Conservation (phyloP, 129 eudicot genomes). For the Helianthus tuberosus region DNA sequence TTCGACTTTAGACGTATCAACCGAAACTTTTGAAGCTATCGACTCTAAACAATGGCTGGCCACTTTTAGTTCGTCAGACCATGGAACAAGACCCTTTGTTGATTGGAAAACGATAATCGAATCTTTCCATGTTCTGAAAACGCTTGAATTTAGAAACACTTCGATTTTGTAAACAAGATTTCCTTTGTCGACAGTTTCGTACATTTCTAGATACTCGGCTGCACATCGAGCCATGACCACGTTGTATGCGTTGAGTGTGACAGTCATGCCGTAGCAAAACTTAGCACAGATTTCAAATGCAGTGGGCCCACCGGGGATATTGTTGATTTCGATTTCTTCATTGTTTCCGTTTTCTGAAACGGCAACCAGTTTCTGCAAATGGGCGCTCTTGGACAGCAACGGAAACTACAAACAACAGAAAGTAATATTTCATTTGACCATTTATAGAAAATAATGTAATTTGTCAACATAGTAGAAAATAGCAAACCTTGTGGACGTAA, state of each 20-base stretch:
- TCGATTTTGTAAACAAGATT: conserved; percentile 81
- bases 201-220: conserved; percentile 89
- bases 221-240: conserved; percentile 92
- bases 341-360: conserved; percentile 46
- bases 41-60: conserved; percentile 82
- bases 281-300: conserved; percentile 84
- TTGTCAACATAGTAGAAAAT: conserved; percentile 1
- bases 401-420: conserved; percentile 62
- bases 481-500: conserved; percentile 78
- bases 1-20: conserved; percentile 70
- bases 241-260: conserved; percentile 85
- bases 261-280: conserved; percentile 83
- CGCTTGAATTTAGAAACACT: conserved; percentile 76
- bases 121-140: conserved; percentile 89
- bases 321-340: conserved; percentile 53
- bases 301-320: conserved; percentile 84
- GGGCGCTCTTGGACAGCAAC: conserved; percentile 76
- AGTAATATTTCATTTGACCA: conserved; percentile 6
- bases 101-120: conserved; percentile 84
- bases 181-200: conserved; percentile 77
- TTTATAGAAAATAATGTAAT: neutral
- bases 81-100: conserved; percentile 68
- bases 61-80: conserved; percentile 82
- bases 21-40: conserved; percentile 66
- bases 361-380: conserved; percentile 67